phyloP scores from a whole-genome alignment of 75 land plant species.

The Pinus albicaulis region DNA sequence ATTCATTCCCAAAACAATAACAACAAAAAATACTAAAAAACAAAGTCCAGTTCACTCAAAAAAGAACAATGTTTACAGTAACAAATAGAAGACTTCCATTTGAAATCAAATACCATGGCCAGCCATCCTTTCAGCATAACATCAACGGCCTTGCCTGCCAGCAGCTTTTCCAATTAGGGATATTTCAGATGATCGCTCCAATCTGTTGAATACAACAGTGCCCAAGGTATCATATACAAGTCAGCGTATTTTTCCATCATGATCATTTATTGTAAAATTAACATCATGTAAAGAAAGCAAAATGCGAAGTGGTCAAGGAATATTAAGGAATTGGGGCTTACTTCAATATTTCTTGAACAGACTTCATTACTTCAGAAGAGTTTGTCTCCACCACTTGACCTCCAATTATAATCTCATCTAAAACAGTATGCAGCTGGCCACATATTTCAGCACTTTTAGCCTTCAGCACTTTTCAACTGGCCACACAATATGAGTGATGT shows the following conservation, averaged over 20 bases:
- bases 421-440: constrained; percentile 82
- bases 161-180: not conserved
- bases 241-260: not conserved
- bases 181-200: constrained; percentile 13
- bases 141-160: constrained; percentile 9
- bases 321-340: constrained; percentile 4
- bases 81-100: too few species aligned
- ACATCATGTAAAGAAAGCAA: not conserved
- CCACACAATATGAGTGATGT: too few species aligned
- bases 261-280: not conserved
- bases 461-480: too few species aligned
- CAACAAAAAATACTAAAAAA: too few species aligned
- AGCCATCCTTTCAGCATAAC: too few species aligned
- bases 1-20: too few species aligned
- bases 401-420: constrained; percentile 92
- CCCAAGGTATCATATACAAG: not conserved
- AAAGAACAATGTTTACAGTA: too few species aligned
- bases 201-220: not conserved
- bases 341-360: constrained; percentile 91
- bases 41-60: too few species aligned
- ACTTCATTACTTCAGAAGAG: constrained; percentile 75
- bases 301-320: not conserved
- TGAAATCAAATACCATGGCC: too few species aligned
- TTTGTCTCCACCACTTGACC: constrained; percentile 98
- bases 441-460: not conserved